Base-by-base conservation (phyloP, 495 filamentous ascomycete genomes). In the Penicillium soppii region DNA sequence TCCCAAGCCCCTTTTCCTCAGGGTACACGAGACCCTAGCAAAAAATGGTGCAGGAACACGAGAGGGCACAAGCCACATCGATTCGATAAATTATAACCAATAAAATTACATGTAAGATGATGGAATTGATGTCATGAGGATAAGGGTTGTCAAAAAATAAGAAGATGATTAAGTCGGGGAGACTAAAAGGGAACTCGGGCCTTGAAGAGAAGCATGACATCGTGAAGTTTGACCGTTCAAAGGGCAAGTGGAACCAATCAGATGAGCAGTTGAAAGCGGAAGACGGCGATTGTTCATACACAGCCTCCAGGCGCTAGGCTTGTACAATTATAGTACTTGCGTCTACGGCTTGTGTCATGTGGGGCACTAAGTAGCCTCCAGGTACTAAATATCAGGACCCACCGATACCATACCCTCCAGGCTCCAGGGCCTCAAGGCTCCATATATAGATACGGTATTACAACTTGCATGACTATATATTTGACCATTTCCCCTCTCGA, bases 31-130 rank as follows among this genome's bases (percentile, higher is more conserved):
- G 61, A 63, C 47, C 29, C 32, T 35, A 26, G 35, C n/a, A n/a
- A n/a, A n/a, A n/a, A 17, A 46, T 32, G 33, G 49, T 58, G 52
- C 61, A 62, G 57, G 61, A 59, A 61, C 58, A 64, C 61, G 61
- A 64, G 59, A 47, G n/a, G 39, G 50, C 44, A 57, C 39, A 56
- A 63, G 62, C 62, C 62, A 66, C 62, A 52, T n/a, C 26, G 27
- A 44, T 17, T 16, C 12, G 20, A 22, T 36, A 20, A 15, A 50
- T 48, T 50, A 62, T 56, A 47, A 54, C 32, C 10, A 25, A 43
- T 33, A 17, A 15, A 22, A 35, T 42, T 41, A 58, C 36, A 40
- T 45, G 40, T 45, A 46, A 45, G 29, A 44, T 1, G n/a, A n/a
- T n/a, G n/a, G n/a, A n/a, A 1, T 47, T 49, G 50, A 43, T 41